phyloP scores from a whole-genome alignment of 148 eudicot species.

The Mesembryanthemum crystallinum region DNA sequence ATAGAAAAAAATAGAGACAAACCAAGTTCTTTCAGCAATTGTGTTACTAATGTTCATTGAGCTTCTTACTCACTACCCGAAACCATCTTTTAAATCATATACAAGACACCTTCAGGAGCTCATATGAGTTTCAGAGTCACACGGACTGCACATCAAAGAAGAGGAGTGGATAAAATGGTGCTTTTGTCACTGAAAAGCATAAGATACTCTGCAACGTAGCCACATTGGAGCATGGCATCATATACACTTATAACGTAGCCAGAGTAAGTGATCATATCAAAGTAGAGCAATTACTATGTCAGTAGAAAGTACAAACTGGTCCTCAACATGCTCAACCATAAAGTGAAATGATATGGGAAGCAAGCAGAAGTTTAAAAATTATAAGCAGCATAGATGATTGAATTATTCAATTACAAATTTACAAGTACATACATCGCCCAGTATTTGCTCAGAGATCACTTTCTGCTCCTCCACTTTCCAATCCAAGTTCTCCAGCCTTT shows the following conservation, averaged over 20 bases:
- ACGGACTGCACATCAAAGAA: not conserved
- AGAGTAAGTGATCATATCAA: not conserved
- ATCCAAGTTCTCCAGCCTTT: conserved; percentile 77
- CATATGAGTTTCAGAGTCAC: not conserved
- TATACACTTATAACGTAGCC: not conserved
- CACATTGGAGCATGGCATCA: not conserved
- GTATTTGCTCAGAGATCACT: conserved; percentile 62
- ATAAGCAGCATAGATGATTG: not conserved
- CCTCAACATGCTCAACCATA: not conserved
- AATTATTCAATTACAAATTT: not conserved
- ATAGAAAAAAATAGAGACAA: not conserved
- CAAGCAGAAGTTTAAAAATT: conserved; percentile 1
- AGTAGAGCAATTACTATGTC: not conserved
- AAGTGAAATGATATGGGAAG: not conserved
- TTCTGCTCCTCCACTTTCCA: conserved; percentile 94
- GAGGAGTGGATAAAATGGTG: not conserved
- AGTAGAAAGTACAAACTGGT: not conserved
- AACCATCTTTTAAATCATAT: not conserved
- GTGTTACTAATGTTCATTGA: not conserved
- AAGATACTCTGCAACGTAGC: not conserved
- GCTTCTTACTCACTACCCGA: not conserved
- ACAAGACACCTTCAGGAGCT: no score
- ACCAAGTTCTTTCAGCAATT: not conserved
- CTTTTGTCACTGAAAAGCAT: not conserved
- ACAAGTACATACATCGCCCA: conserved; percentile 52